Evolutionary conservation across 2,329 filamentous ascomycete genomes (phyloP).

Genomic region (Penicillium decumbens): DNA sequence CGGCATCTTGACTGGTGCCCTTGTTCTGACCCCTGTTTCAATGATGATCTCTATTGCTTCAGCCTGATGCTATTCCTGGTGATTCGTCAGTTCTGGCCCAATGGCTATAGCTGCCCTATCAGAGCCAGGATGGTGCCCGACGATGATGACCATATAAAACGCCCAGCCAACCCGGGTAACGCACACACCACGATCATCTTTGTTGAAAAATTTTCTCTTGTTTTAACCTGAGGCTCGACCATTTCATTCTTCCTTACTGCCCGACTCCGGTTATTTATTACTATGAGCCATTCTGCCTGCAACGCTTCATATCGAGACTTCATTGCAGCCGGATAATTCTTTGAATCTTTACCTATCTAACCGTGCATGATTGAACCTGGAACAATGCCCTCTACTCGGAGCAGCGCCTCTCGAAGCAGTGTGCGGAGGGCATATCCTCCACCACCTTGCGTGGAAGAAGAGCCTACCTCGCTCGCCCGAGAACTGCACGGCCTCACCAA

Average conservation of each 20-base stretch:
- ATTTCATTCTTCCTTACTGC: constrained; percentile 4
- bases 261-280: constrained; percentile 14
- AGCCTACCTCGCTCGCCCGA: constrained; percentile 39
- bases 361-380: constrained; percentile 11
- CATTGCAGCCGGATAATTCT: constrained; percentile 23
- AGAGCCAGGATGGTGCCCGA: constrained; percentile 24
- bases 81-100: constrained; percentile 20
- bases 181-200: constrained; percentile 12
- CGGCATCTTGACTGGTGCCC: constrained; percentile 1
- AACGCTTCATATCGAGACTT: constrained; percentile 10
- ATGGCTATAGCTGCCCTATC: constrained; percentile 22
- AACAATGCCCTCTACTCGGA: constrained; percentile 22
- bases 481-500: constrained; percentile 35
- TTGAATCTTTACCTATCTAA: background rate
- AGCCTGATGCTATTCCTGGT: constrained; percentile 20
- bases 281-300: constrained; percentile 19
- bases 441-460: constrained; percentile 45
- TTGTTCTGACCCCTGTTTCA: constrained; percentile 10
- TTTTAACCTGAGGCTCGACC: constrained; percentile 2
- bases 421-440: constrained; percentile 37
- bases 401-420: constrained; percentile 1
- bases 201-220: constrained; percentile 15
- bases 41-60: constrained; percentile 8
- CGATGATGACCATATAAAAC: constrained; percentile 17
- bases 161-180: constrained; percentile 6